These are phyloP conservation scores for Aspergillus sclerotiicarbonarius DNA, from an alignment of 495 filamentous ascomycete genomes.

Conservation along the genomic window DNA sequence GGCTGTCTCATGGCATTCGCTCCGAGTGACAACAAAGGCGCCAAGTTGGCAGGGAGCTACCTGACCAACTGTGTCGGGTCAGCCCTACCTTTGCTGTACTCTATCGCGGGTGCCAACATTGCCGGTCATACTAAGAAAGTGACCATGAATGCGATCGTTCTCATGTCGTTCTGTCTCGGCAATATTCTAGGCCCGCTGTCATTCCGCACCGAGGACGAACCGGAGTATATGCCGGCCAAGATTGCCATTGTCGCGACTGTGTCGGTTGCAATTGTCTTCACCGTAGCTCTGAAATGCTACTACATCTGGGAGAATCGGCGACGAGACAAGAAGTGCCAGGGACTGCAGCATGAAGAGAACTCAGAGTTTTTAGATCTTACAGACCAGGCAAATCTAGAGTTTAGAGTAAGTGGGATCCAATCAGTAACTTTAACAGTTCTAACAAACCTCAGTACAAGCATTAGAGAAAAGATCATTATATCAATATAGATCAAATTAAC, in stretches of 20 bases:
- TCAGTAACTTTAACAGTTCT: neutral
- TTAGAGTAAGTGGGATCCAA: constrained; percentile 12
- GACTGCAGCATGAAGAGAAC: constrained; percentile 20
- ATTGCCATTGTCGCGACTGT: constrained; percentile 54
- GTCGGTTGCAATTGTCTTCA: constrained; percentile 36
- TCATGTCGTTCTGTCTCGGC: constrained; percentile 59
- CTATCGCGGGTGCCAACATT: constrained; percentile 41
- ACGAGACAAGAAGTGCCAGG: constrained; percentile 25
- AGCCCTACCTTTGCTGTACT: constrained; percentile 40
- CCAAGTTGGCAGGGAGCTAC: constrained; percentile 39
- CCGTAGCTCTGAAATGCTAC: constrained; percentile 35
- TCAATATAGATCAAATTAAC: neutral
- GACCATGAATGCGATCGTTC: constrained; percentile 54
- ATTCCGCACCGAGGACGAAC: constrained; percentile 41
- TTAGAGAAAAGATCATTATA: neutral
- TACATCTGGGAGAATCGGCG: constrained; percentile 48
- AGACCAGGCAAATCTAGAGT: constrained; percentile 35
- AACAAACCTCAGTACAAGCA: constrained; percentile 3
- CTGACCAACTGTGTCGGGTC: constrained; percentile 40
- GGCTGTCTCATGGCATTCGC: constrained; percentile 61
- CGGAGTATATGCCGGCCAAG: constrained; percentile 60
- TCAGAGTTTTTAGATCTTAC: constrained; percentile 39
- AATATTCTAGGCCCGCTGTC: constrained; percentile 58
- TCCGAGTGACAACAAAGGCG: constrained; percentile 28
- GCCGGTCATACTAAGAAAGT: constrained; percentile 54